Conservation (phyloP, 2,329 filamentous ascomycete genomes). For the Ambrosiella xylebori region DNA sequence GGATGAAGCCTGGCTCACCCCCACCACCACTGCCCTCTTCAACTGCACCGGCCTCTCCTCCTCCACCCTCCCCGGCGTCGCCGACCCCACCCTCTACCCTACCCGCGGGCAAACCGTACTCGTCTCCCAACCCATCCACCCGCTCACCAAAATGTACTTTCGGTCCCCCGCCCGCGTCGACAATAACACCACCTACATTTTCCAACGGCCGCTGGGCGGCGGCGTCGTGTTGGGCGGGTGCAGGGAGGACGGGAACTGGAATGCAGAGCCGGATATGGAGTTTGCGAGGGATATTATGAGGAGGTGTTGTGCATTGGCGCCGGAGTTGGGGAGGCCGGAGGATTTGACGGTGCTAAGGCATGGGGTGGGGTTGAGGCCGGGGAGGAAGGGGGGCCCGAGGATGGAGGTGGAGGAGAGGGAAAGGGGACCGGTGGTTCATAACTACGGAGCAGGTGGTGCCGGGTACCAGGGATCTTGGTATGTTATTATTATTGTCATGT, state of each 20-base stretch:
- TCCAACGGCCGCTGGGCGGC: constrained; percentile 23
- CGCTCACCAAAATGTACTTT: constrained; percentile 25
- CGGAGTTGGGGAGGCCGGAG: constrained; percentile 20
- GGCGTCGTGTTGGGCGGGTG: constrained; percentile 22
- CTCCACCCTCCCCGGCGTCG: constrained; percentile 54
- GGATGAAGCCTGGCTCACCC: constrained; percentile 37
- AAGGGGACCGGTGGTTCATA: constrained; percentile 16
- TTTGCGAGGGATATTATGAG: constrained; percentile 20
- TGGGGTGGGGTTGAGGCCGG: constrained; percentile 20
- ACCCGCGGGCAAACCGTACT: constrained; percentile 24
- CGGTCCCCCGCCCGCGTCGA: constrained; percentile 25
- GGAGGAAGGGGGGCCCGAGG: constrained; percentile 18
- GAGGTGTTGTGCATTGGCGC: constrained; percentile 20
- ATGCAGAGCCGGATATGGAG: constrained; percentile 17
- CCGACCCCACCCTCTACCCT: constrained; percentile 51
- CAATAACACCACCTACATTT: constrained; percentile 26
- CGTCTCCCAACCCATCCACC: constrained; percentile 22
- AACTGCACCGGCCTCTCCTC: constrained; percentile 66
- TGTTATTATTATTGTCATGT: neutral
- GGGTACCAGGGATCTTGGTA: constrained; percentile 18
- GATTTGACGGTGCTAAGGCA: constrained; percentile 20
- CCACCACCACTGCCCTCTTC: constrained; percentile 37
- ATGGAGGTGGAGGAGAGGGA: constrained; percentile 18
- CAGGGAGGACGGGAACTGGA: constrained; percentile 20
- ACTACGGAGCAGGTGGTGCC: constrained; percentile 18